phyloP scores from a whole-genome alignment of 345 rosid species.

The Ceriops tagal region DNA sequence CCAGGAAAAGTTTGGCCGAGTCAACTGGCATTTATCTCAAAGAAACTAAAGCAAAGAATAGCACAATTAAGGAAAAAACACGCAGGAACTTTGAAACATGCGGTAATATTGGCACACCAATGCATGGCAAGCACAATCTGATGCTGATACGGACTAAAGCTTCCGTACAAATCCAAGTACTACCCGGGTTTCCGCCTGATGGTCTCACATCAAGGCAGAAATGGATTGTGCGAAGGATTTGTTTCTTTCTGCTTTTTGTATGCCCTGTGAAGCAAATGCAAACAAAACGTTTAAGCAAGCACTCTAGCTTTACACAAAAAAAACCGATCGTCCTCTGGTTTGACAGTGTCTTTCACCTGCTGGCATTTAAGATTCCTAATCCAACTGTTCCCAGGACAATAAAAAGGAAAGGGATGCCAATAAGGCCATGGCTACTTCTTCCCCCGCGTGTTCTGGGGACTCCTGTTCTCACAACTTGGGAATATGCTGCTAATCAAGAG shows the following conservation, averaged over 20 bases:
- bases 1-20: too few relatives aligned
- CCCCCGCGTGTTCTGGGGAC: constrained; percentile 51
- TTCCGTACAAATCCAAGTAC: not conserved
- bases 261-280: constrained; percentile 47
- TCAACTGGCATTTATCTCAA: too few relatives aligned
- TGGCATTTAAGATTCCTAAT: constrained; percentile 62
- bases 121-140: not conserved
- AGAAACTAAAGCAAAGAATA: too few relatives aligned
- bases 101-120: not conserved
- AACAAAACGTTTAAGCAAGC: not conserved
- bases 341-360: constrained; percentile 42
- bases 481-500: constrained; percentile 36
- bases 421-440: constrained; percentile 49
- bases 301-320: not conserved
- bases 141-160: not conserved
- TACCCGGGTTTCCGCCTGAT: not conserved
- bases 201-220: constrained; percentile 54
- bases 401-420: constrained; percentile 55
- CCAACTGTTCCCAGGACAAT: constrained; percentile 67
- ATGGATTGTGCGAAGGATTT: constrained; percentile 76
- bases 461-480: constrained; percentile 67
- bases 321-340: not conserved
- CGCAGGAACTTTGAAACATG: too few relatives aligned
- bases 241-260: constrained; percentile 65
- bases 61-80: too few relatives aligned